Base-by-base conservation (phyloP, 345 rosid genomes). In the Salix suchowensis region DNA sequence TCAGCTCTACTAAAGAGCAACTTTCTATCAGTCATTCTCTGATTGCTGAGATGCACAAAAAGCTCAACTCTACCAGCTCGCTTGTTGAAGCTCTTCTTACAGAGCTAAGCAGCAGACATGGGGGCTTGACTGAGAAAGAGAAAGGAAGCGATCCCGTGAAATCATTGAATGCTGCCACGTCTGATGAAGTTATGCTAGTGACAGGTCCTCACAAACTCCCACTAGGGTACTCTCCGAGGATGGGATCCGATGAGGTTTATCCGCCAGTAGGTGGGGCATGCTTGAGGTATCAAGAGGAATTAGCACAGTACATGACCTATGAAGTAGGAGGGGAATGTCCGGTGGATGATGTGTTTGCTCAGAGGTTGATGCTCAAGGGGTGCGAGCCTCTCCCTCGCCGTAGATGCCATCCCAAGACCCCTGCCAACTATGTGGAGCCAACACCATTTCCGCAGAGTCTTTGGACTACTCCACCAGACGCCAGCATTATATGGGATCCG, bases 351-450 rank as follows among this genome's bases (percentile, higher is more conserved):
- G 83, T 71, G 42, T 87, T 88, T 58, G 86, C 88, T 32, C 91
- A 88, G 52, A 82, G 76, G 75, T 79, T 89, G 37, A 72, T 86
- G 78, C 80, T 88, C 48, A 85, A 77, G 48, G 91, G 89, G 2
- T 85, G 90, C 26, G 90, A 90, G 70, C 88, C 91, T 5, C 85
- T 90, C 58, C 90, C 88, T 18, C 80, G 82, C 24, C 40, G 88
- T 36, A 76, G 89, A 66, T 90, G 93, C 81, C 87, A 74, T 12
- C 84, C 87, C 0, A 83, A 70, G 52, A 73, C 87, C 24, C 86
- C 83, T 2, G 30, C 11, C 2, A 82, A 82, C 26, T 88, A 84
- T 4, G 81, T 58, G 6, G 83, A 85, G 69, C 90, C 89, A 18
- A 52, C 65, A 1, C 81, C 84, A 12, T 76, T 83, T 18, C 85